A percentile compares a stretch with the other conserved stretches of the same genome.
These are phyloP conservation scores for Penicillium crystallinum DNA, from an alignment of 495 filamentous ascomycete genomes.

Conservation along the genomic window DNA sequence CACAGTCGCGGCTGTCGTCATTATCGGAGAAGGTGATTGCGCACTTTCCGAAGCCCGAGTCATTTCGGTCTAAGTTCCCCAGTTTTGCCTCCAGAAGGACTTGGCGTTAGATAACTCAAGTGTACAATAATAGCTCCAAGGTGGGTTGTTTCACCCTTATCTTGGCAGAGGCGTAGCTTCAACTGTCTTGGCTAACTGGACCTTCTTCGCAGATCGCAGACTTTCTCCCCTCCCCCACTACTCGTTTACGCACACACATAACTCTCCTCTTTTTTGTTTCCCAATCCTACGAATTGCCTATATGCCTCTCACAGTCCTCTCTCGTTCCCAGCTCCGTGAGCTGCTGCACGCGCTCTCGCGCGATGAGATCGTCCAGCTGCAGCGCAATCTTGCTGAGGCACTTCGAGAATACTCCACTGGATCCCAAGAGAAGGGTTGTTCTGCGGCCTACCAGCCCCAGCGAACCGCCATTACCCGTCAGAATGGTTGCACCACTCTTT, in stretches of 20 bases:
- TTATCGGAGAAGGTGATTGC: not conserved
- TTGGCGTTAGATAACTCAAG: not conserved
- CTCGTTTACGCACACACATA: not conserved
- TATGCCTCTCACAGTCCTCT: constrained; percentile 77
- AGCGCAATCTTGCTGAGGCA: constrained; percentile 61
- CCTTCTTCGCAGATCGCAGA: constrained; percentile 1
- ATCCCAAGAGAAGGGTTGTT: constrained; percentile 53
- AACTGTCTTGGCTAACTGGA: constrained; percentile 3
- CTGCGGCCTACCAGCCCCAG: constrained; percentile 66
- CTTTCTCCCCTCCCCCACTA: not conserved
- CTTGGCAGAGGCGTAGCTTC: constrained; percentile 2
- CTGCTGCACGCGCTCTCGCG: constrained; percentile 67
- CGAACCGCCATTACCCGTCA: constrained; percentile 63
- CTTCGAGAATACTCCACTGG: constrained; percentile 80
- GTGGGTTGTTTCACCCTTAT: constrained; percentile 1
- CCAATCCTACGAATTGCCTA: not conserved
- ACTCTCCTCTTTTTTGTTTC: not conserved
- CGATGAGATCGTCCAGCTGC: constrained; percentile 63
- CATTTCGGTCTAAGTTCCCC: not conserved
- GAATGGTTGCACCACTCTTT: constrained; percentile 77
- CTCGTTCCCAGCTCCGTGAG: constrained; percentile 60
- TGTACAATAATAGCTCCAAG: not conserved
- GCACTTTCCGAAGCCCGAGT: not conserved
- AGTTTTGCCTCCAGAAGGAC: not conserved
- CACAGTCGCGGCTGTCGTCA: constrained; percentile 1